Evolutionary conservation across 208 protist species (phyloP), one percentile per base, ranked within the genome.

Genomic region (Leishmania arabica): DNA sequence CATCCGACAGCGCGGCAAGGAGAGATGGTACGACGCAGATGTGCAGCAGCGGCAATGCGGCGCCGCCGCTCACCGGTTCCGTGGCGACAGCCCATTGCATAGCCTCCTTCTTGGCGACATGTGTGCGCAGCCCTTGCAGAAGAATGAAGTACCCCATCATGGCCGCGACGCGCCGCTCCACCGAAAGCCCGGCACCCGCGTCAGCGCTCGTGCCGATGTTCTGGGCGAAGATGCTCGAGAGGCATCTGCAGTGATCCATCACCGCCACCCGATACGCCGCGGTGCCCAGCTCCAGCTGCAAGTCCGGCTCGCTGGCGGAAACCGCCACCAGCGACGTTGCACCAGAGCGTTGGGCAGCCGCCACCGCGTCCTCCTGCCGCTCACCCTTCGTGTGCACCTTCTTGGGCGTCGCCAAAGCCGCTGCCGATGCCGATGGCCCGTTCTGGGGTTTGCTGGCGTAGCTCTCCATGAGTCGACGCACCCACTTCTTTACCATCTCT

Each of bases 401-500:
- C 24, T 45, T 17, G 0, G 31, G 40, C 7, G 37, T 27, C 75
- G n/a, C 75, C 58, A 51, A 34, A 27, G 71, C n/a, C n/a, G 15
- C 60, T 49, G 75, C 13, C 51, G 40, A 58, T 19, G 60, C 27
- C 51, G 58, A 58, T 19, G 45, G 40, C 37, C 27, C 27, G 19
- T 17, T 31, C 58, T 76, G 72, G 19, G 53, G 27, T 70, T 79
- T 86, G 74, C 80, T 84, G 31, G 69, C 68, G 81, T 86, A 86
- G 77, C 83, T 88, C 68, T 91, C 86, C 70, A 54, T 51, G 11
- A 97, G 73, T 11, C 93, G 90, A 45, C 82, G 82, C 7, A 86
- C 77, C 95, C 95, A 98, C 82, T 96, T 95, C 72, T 88, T 90
- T 58, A 91, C 75, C 62, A 85, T 81, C 77, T 94, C 89, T 49